These are phyloP conservation scores for Neurospora sp. DNA, from an alignment of 495 filamentous ascomycete species.

Conservation along the genomic window DNA sequence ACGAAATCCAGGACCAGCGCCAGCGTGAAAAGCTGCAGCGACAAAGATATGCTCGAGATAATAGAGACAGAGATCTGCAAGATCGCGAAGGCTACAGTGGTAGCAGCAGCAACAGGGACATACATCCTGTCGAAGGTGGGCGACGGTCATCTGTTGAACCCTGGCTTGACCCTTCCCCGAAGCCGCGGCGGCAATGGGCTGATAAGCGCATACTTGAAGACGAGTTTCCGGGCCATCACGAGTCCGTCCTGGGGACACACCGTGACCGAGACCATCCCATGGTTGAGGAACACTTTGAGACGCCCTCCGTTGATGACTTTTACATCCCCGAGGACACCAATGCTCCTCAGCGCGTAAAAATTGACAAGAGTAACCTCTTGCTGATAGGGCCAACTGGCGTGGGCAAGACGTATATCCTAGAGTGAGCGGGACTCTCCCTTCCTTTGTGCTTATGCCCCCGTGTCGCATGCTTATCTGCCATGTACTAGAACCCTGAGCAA, in stretches of 20 bases:
- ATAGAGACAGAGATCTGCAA: constrained; percentile 26
- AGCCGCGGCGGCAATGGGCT: constrained; percentile 13
- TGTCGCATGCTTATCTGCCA: constrained; percentile 4
- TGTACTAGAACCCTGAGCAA: constrained; percentile 36
- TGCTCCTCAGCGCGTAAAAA: constrained; percentile 54
- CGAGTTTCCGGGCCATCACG: constrained; percentile 67
- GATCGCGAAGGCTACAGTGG: constrained; percentile 20
- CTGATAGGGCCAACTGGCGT: constrained; percentile 90
- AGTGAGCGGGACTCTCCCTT: constrained; percentile 29
- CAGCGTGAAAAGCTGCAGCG: constrained; percentile 41
- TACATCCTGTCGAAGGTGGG: constrained; percentile 42
- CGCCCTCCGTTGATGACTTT: constrained; percentile 18
- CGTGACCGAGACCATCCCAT: constrained; percentile 4
- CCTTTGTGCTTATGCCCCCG: neutral
- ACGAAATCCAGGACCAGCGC: constrained; percentile 67
- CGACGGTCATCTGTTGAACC: constrained; percentile 14
- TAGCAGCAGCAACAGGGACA: constrained; percentile 18
- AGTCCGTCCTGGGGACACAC: constrained; percentile 40
- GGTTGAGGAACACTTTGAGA: constrained; percentile 8
- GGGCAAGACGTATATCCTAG: constrained; percentile 91
- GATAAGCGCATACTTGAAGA: constrained; percentile 43
- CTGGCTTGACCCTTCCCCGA: constrained; percentile 12
- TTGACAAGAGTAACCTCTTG: constrained; percentile 95
- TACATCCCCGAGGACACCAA: constrained; percentile 32
- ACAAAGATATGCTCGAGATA: constrained; percentile 33